phyloP scores from a whole-genome alignment of 495 filamentous ascomycete species.

The Antarctomyces pellizariae region DNA sequence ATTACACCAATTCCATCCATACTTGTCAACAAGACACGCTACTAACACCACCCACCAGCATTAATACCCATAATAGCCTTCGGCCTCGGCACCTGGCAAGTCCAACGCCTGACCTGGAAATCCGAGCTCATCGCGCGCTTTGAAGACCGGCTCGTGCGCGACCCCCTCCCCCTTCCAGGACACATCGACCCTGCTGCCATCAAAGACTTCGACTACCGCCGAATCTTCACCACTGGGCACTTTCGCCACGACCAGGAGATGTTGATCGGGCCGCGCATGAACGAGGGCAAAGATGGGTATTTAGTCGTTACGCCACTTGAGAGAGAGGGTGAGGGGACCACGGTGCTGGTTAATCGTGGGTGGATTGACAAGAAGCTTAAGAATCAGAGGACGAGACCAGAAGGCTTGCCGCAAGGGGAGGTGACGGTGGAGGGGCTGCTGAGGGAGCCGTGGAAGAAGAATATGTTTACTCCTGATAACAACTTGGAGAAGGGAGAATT shows the following conservation, averaged over 20 bases:
- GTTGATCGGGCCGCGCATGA: slow-evolving; percentile 76
- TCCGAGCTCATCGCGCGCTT: slow-evolving; percentile 69
- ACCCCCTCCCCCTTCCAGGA: slow-evolving; percentile 72
- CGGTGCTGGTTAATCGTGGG: slow-evolving; percentile 64
- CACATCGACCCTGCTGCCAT: slow-evolving; percentile 58
- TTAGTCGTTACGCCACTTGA: slow-evolving; percentile 81
- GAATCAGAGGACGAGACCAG: slow-evolving; percentile 33
- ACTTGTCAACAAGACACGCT: background rate
- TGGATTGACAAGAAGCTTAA: slow-evolving; percentile 62
- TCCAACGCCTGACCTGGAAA: slow-evolving; percentile 85
- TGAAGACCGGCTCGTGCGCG: slow-evolving; percentile 69
- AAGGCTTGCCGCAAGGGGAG: slow-evolving; percentile 35
- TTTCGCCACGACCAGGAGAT: slow-evolving; percentile 83
- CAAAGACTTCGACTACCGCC: slow-evolving; percentile 76
- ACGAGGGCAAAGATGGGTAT: slow-evolving; percentile 74
- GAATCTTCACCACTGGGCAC: slow-evolving; percentile 50
- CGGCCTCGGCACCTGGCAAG: slow-evolving; percentile 78
- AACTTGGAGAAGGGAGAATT: slow-evolving; percentile 60
- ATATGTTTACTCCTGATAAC: slow-evolving; percentile 89
- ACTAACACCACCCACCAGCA: slow-evolving; percentile 25
- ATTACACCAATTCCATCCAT: slow-evolving; percentile 1
- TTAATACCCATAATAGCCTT: slow-evolving; percentile 84
- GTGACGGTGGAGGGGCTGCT: slow-evolving; percentile 67
- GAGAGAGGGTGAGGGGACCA: slow-evolving; percentile 33
- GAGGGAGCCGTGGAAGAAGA: slow-evolving; percentile 83